These are phyloP conservation scores for Neofusicoccum ribis DNA, from an alignment of 2,329 filamentous ascomycete species.

Conservation along the genomic window DNA sequence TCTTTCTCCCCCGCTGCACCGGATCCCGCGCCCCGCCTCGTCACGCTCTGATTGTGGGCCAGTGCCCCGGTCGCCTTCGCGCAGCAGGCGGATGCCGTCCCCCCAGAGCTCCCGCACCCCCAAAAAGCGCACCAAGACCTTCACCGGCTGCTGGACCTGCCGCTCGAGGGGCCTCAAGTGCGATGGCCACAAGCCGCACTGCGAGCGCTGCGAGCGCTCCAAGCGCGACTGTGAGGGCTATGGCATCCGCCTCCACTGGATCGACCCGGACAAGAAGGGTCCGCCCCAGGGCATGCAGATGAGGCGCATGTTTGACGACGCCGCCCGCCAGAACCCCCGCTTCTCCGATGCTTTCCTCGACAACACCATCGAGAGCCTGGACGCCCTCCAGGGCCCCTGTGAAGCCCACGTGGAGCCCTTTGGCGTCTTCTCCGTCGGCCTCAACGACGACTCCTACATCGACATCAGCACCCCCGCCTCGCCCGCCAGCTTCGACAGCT, in stretches of 20 bases:
- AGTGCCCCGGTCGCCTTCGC: background rate
- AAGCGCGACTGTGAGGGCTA: conserved; percentile 14
- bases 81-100: conserved; percentile 2
- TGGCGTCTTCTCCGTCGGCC: conserved; percentile 8
- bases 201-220: conserved; percentile 33
- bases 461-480: background rate
- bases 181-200: conserved; percentile 40
- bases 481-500: background rate
- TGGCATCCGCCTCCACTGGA: conserved; percentile 15
- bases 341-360: conserved; percentile 4
- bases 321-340: conserved; percentile 3
- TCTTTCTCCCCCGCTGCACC: background rate
- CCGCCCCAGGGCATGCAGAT: conserved; percentile 5
- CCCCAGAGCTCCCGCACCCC: background rate
- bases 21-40: background rate
- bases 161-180: conserved; percentile 43
- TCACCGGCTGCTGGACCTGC: conserved; percentile 44
- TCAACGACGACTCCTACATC: background rate
- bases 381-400: background rate
- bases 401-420: background rate
- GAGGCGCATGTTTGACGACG: conserved; percentile 17
- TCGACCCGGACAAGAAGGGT: background rate
- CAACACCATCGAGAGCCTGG: background rate
- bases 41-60: background rate
- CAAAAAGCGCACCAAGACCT: conserved; percentile 32